phyloP scores from a whole-genome alignment of 2,329 filamentous ascomycete species.

The Thielaviopsis euricoi region DNA sequence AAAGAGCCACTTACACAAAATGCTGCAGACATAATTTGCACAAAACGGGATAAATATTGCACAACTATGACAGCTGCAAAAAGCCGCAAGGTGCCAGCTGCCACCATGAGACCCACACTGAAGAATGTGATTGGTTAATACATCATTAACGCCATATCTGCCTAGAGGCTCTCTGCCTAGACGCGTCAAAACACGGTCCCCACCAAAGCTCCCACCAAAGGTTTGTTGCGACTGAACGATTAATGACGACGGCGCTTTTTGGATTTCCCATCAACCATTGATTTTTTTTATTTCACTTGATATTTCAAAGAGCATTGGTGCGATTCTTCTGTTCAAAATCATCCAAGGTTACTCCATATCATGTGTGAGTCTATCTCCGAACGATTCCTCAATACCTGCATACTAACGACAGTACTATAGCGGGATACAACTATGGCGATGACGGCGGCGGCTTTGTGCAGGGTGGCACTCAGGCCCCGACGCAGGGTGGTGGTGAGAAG shows the following conservation, averaged over 20 bases:
- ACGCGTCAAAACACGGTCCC: background rate
- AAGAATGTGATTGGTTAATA: background rate
- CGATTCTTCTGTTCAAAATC: background rate
- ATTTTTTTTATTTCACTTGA: background rate
- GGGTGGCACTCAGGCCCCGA: constrained; percentile 38
- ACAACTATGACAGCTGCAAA: background rate
- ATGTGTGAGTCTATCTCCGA: background rate
- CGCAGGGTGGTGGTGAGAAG: constrained; percentile 31
- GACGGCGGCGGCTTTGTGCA: constrained; percentile 46
- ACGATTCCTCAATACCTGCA: background rate
- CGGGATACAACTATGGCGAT: constrained; percentile 31
- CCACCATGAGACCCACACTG: background rate
- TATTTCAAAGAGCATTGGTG: background rate
- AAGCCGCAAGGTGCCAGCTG: background rate
- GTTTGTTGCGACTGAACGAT: background rate
- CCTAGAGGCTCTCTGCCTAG: background rate
- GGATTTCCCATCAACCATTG: background rate
- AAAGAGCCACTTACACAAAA: background rate
- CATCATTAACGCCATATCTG: background rate
- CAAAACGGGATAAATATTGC: background rate
- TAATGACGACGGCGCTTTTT: background rate
- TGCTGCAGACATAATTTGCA: background rate
- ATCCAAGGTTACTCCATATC: background rate
- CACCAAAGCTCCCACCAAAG: background rate
- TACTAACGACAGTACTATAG: background rate